Base-by-base conservation (phyloP, 768 basidiomycete species). In the Tulasnella sp. region DNA sequence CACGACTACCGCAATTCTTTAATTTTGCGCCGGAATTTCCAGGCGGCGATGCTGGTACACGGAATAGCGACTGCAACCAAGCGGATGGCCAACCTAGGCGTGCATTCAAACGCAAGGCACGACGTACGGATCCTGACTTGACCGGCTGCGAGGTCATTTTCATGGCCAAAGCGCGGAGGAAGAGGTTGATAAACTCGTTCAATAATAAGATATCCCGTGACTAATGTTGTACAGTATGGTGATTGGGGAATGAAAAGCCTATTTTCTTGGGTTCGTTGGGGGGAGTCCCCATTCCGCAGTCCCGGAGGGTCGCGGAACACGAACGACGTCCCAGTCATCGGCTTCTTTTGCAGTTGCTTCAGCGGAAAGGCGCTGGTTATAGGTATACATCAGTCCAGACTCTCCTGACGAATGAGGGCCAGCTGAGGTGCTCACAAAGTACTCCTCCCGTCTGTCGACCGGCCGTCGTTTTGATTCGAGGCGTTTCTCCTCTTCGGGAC, bases 361-460 rank as follows among this genome's bases (percentile, higher is more conserved):
- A 22, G 75, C 64, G 42, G 54, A 77, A 72, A 81, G 41, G 50
- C 40, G 50, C 58, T 82, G 80, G 18, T 64, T 9, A 64, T 12
- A 24, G 60, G 31, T 22, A 28, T 28, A 7, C 60, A 64, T 83
- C 42, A 72, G 69, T 77, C 16, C 18, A n/a, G 24, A 22, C 31
- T 28, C 34, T 72, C 31, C 74, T 28, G 72, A 76, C 14, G 41
- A n/a, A 16, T 40, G 77, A 42, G 44, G 34, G 64, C 31, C 28
- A 72, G 40, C 41, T 46, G 8, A 48, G 48, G 28, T 3, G 92
- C 96, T 86, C 86, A 98, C 97, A 84, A 93, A 98, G 86, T 99
- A 99, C 84, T 98, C 97, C 85, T 98, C 97, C 78, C 95, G 88
- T 24, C 98, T 94, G 86, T 99, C 97, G 80, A 98, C 92, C 87